These are phyloP conservation scores for Starmerella stellata DNA, from an alignment of 805 yeast genomes.

Conservation along the genomic window DNA sequence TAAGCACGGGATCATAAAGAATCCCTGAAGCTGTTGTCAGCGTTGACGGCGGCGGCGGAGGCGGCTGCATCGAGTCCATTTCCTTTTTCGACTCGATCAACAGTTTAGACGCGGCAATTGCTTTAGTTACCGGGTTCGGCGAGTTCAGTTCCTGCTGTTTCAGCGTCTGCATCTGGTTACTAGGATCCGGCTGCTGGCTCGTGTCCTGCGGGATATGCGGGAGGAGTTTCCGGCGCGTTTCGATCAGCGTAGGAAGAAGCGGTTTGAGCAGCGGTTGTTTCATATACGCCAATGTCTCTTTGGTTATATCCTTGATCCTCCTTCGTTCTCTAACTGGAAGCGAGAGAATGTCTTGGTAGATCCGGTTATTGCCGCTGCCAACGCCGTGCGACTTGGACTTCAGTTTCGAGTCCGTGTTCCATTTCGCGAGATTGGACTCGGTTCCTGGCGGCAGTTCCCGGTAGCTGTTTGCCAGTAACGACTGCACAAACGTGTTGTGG, in stretches of 20 bases:
- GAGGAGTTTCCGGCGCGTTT: conserved; percentile 34
- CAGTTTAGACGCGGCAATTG: background rate
- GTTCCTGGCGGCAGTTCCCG: conserved; percentile 53
- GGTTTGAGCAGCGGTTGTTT: conserved; percentile 36
- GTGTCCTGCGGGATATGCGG: conserved; percentile 58
- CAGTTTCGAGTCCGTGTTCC: conserved; percentile 22
- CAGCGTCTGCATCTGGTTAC: background rate
- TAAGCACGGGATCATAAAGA: conserved; percentile 10
- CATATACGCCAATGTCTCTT: conserved; percentile 35
- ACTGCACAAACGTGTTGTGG: conserved; percentile 69
- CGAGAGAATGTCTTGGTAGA: conserved; percentile 74
- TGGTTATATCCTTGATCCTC: conserved; percentile 63
- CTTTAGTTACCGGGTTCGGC: background rate
- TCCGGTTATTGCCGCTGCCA: conserved; percentile 45
- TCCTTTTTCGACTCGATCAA: background rate
- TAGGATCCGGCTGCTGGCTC: background rate
- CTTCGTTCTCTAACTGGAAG: conserved; percentile 70
- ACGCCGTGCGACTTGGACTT: conserved; percentile 32
- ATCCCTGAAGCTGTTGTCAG: background rate
- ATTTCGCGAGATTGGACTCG: conserved; percentile 24
- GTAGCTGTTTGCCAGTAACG: conserved; percentile 69
- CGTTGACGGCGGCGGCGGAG: background rate
- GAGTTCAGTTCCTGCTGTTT: background rate
- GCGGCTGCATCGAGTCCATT: background rate
- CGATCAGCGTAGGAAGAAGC: conserved; percentile 20